These are phyloP conservation scores for Jacaranda mimosifolia DNA, from an alignment of 257 asterid species.

Conservation along the genomic window DNA sequence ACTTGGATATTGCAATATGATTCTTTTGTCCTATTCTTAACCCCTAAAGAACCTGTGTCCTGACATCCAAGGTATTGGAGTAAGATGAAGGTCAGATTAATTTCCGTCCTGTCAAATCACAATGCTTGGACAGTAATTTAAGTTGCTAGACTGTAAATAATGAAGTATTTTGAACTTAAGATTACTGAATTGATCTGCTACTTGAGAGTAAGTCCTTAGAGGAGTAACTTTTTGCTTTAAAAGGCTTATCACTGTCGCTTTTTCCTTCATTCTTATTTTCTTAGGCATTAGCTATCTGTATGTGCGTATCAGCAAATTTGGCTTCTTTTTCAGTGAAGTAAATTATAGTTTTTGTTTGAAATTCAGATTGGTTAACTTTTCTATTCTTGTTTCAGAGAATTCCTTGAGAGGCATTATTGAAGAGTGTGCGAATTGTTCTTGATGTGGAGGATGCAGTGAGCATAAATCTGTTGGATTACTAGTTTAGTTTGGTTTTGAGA, in stretches of 20 bases:
- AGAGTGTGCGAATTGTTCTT: background rate
- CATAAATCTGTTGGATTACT: conserved; percentile 20
- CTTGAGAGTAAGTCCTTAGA: conserved; percentile 8
- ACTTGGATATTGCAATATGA: background rate
- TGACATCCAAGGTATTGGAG: background rate
- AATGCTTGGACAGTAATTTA: conserved; percentile 4
- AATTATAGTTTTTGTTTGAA: conserved; percentile 9
- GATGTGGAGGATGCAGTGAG: conserved; percentile 33
- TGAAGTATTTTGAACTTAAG: conserved; percentile 14
- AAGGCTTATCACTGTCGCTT: background rate
- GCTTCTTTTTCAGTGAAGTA: background rate
- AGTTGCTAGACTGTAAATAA: conserved; percentile 19
- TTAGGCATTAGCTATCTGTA: background rate
- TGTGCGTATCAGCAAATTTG: background rate
- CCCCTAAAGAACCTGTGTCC: background rate
- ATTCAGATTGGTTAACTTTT: background rate
- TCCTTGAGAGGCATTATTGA: conserved; percentile 15
- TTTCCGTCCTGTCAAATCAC: background rate
- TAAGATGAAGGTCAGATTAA: background rate
- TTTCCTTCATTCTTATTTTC: background rate
- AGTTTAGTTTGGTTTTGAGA: conserved; percentile 47
- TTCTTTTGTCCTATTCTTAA: background rate
- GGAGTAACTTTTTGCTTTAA: conserved; percentile 5
- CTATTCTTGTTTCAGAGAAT: conserved; percentile 35
- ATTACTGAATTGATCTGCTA: background rate